These are phyloP conservation scores for Ulota crispa DNA, from an alignment of 225 moss, liverwort and hornwort genomes.

Conservation along the genomic window DNA sequence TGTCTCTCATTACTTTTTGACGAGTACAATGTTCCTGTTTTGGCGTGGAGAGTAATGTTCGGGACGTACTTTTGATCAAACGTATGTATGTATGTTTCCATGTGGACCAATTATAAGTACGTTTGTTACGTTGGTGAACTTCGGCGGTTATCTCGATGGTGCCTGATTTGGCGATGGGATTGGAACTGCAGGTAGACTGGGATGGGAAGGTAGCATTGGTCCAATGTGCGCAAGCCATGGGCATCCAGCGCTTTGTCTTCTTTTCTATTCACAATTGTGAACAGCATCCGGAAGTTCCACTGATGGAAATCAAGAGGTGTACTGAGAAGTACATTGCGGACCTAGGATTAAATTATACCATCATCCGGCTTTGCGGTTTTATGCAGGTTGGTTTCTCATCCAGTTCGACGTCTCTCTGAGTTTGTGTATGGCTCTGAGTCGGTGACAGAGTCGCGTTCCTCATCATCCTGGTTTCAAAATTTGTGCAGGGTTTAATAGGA, in stretches of 20 bases:
- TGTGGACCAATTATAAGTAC: not conserved
- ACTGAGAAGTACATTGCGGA: slow-evolving; percentile 86
- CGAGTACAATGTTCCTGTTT: not conserved
- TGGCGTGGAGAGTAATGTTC: not conserved
- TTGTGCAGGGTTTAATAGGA: slow-evolving; percentile 77
- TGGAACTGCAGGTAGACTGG: slow-evolving; percentile 77
- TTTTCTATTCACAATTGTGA: slow-evolving; percentile 95
- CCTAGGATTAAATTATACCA: slow-evolving; percentile 75
- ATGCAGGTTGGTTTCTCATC: slow-evolving; percentile 64
- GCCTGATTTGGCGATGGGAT: not conserved
- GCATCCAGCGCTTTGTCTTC: slow-evolving; percentile 83
- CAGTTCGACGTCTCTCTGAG: not conserved
- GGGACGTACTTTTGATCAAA: not conserved
- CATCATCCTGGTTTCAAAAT: not conserved
- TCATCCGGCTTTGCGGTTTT: slow-evolving; percentile 84
- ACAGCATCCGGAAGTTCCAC: slow-evolving; percentile 82
- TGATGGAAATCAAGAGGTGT: slow-evolving; percentile 97
- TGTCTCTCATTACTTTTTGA: not conserved
- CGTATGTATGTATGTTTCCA: not conserved
- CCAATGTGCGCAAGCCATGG: slow-evolving; percentile 94
- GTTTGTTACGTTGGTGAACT: not conserved
- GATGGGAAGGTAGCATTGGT: slow-evolving; percentile 94
- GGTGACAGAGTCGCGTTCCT: not conserved
- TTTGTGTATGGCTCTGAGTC: not conserved
- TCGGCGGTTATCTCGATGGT: not conserved